Evolutionary conservation across 306 rosid species (phyloP).

Genomic region (Vachellia collinsii): DNA sequence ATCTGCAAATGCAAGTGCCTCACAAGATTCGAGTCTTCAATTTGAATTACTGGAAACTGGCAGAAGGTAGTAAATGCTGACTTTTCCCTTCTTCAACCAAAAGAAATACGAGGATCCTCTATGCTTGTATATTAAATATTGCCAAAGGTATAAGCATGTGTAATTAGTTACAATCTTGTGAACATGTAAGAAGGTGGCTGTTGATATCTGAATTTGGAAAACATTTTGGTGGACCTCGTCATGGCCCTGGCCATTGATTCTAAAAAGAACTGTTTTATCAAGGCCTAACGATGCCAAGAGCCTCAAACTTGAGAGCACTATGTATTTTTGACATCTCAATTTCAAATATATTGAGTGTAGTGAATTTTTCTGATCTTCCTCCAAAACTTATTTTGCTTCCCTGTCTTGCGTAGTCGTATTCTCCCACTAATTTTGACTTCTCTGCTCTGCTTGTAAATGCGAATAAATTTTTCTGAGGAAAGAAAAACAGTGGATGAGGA

Average conservation of each 20-base stretch:
- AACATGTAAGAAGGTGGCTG: not conserved
- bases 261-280: no score
- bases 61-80: constrained; percentile 12
- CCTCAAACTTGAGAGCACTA: not conserved
- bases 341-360: not conserved
- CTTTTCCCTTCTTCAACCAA: not conserved
- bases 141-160: not conserved
- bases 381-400: not conserved
- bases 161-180: not conserved
- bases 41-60: constrained; percentile 1
- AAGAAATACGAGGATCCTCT: not conserved
- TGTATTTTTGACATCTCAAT: not conserved
- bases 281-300: not conserved
- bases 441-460: not conserved
- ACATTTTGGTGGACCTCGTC: not conserved
- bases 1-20: constrained; percentile 4
- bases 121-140: not conserved
- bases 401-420: no score
- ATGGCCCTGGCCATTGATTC: no score
- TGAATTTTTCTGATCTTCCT: not conserved
- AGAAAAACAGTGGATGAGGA: not conserved
- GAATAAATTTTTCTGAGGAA: not conserved
- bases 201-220: not conserved
- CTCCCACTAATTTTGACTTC: no score
- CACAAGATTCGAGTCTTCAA: not conserved